phyloP scores from a whole-genome alignment of 2,329 filamentous ascomycete species.

The Tolypocladium album region DNA sequence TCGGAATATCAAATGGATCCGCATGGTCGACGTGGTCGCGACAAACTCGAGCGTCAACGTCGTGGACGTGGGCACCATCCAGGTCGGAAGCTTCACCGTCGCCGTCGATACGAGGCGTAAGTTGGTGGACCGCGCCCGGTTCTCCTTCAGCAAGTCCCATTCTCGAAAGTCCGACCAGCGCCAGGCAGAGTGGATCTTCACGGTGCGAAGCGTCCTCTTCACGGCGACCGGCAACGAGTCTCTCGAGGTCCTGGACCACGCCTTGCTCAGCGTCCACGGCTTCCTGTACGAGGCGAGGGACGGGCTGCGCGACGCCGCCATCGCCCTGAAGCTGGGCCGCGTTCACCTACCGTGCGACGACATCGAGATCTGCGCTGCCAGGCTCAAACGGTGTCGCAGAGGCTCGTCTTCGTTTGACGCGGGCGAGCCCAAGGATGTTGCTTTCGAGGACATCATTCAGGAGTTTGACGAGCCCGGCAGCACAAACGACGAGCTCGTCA shows the following conservation, averaged over 20 bases:
- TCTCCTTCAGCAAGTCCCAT: constrained; percentile 68
- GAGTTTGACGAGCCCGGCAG: constrained; percentile 62
- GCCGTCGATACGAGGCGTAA: constrained; percentile 86
- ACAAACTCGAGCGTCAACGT: constrained; percentile 69
- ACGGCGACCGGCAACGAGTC: constrained; percentile 76
- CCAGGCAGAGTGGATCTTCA: constrained; percentile 91
- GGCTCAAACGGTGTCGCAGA: constrained; percentile 35
- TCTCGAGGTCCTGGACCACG: constrained; percentile 78
- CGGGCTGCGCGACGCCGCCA: constrained; percentile 78
- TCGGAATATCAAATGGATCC: constrained; percentile 76
- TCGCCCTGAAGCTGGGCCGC: constrained; percentile 83
- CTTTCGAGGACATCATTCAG: constrained; percentile 62
- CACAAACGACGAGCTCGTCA: constrained; percentile 57
- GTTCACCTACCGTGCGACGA: constrained; percentile 89
- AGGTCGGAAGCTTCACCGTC: constrained; percentile 74
- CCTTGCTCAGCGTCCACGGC: constrained; percentile 83
- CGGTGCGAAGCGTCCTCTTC: constrained; percentile 76
- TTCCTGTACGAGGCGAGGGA: constrained; percentile 77
- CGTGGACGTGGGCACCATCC: constrained; percentile 70
- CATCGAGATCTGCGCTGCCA: constrained; percentile 50
- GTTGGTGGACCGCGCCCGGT: constrained; percentile 79
- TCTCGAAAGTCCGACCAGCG: constrained; percentile 40
- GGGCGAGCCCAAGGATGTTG: constrained; percentile 45
- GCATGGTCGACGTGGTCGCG: constrained; percentile 80
- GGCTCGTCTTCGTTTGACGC: constrained; percentile 22